These are phyloP conservation scores for Elsinoe necatrix DNA, from an alignment of 2,329 filamentous ascomycete species.

Conservation along the genomic window DNA sequence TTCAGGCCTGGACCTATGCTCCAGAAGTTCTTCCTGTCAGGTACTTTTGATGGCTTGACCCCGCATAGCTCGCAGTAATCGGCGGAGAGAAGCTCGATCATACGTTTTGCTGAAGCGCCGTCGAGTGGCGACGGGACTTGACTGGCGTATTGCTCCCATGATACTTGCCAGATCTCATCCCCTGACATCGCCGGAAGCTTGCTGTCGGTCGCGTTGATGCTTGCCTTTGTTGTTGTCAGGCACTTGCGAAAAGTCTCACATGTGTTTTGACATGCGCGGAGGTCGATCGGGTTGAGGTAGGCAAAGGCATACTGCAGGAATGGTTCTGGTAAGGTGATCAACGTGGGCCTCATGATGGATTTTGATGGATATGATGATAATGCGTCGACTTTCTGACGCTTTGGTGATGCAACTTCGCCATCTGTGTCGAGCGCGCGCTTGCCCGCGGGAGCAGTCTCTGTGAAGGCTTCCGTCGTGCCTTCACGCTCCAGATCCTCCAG, in stretches of 20 bases:
- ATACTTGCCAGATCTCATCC: slow-evolving; percentile 61
- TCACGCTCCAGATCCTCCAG: slow-evolving; percentile 4
- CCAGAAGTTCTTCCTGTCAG: slow-evolving; percentile 37
- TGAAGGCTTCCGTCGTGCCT: not conserved
- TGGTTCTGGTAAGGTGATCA: slow-evolving; percentile 20
- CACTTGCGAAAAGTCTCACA: slow-evolving; percentile 25
- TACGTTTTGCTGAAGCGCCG: slow-evolving; percentile 59
- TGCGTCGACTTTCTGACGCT: slow-evolving; percentile 4
- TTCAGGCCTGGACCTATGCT: slow-evolving; percentile 53
- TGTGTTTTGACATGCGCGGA: slow-evolving; percentile 27
- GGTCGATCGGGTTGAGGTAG: slow-evolving; percentile 27
- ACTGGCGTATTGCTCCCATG: slow-evolving; percentile 57
- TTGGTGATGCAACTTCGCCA: not conserved
- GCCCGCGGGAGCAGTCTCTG: not conserved
- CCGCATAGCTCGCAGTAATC: slow-evolving; percentile 60
- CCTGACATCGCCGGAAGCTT: not conserved
- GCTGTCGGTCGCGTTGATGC: slow-evolving; percentile 41
- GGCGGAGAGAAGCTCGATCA: slow-evolving; percentile 64
- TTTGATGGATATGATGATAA: not conserved
- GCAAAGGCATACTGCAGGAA: slow-evolving; percentile 30
- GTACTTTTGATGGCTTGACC: slow-evolving; percentile 29
- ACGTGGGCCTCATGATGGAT: not conserved
- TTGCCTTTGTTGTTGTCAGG: slow-evolving; percentile 22
- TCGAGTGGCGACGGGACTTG: slow-evolving; percentile 61
- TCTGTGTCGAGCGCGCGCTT: slow-evolving; percentile 3